A percentile compares a stretch with the other conserved stretches of the same genome.
phyloP scores from a whole-genome alignment of 139 green algal genomes.

The Micractinium conductrix region DNA sequence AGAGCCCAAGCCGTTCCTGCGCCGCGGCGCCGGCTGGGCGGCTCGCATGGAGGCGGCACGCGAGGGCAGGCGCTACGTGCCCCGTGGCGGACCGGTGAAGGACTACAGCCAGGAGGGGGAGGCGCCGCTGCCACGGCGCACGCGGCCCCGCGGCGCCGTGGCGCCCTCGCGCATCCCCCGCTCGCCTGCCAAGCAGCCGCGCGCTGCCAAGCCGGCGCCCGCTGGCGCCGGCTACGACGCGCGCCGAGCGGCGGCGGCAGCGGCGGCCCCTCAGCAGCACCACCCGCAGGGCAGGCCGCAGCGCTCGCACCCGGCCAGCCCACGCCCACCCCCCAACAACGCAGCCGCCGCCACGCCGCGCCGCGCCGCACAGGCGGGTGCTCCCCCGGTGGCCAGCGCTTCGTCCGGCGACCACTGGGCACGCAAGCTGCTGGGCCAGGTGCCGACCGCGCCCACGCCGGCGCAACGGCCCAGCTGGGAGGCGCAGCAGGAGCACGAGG shows the following conservation, averaged over 20 bases:
- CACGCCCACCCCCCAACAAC: too few relatives aligned
- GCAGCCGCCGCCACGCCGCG: neutral
- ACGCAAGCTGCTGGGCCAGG: neutral
- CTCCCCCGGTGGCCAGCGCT: too few relatives aligned
- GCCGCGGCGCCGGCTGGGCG: slow-evolving; percentile 44
- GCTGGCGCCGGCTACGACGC: neutral
- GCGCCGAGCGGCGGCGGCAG: neutral
- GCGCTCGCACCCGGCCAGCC: neutral
- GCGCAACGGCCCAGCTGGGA: neutral
- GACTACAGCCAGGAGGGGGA: slow-evolving; percentile 30
- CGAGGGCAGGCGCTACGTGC: slow-evolving; percentile 49
- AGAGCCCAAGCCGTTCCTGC: slow-evolving; percentile 39
- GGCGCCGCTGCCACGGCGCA: neutral
- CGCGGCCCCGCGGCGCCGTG: neutral
- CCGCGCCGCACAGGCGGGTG: too few relatives aligned
- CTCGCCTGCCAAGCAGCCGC: slow-evolving; percentile 1
- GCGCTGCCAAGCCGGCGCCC: neutral
- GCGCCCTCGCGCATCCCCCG: neutral
- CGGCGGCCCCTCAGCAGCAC: neutral
- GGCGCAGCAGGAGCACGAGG: neutral
- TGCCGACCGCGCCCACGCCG: neutral
- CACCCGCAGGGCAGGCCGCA: neutral
- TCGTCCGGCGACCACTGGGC: neutral
- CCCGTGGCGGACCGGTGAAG: slow-evolving; percentile 51
- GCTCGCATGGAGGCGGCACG: slow-evolving; percentile 26